Conservation (phyloP, 208 protist genomes). For the Zelonia costaricensis region DNA sequence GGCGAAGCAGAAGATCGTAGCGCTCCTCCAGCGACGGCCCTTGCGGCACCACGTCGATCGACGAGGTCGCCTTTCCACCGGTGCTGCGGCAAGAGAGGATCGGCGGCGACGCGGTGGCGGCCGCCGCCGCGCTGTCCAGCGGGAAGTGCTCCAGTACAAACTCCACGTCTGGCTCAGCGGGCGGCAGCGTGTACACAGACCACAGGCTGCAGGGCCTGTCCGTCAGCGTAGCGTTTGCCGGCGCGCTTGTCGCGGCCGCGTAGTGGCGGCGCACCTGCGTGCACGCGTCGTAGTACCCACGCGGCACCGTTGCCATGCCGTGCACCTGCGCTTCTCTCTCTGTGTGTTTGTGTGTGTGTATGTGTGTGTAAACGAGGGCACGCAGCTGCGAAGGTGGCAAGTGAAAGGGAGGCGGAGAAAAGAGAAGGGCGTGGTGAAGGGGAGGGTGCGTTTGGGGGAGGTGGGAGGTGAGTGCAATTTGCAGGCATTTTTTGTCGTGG, state of each 20-base stretch:
- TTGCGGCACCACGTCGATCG: too few species aligned
- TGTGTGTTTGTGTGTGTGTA: background rate
- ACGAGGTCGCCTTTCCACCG: too few species aligned
- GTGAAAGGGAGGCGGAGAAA: too few species aligned
- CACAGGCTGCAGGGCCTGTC: background rate
- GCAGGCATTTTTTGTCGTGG: too few species aligned
- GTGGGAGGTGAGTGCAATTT: too few species aligned
- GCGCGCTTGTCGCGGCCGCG: background rate
- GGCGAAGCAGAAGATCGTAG: slow-evolving; percentile 16
- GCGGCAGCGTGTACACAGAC: slow-evolving; percentile 13
- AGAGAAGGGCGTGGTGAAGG: too few species aligned
- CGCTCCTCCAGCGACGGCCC: slow-evolving; percentile 24
- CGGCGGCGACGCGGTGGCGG: too few species aligned
- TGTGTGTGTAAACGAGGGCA: too few species aligned
- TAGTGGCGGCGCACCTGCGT: slow-evolving; percentile 25
- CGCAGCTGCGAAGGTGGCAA: too few species aligned
- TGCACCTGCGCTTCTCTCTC: background rate
- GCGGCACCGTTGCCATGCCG: slow-evolving; percentile 19
- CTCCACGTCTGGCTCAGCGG: slow-evolving; percentile 1
- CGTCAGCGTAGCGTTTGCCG: background rate
- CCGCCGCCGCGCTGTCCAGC: too few species aligned
- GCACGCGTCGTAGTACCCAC: slow-evolving; percentile 51
- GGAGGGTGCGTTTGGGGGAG: too few species aligned
- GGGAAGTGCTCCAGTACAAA: slow-evolving; percentile 10
- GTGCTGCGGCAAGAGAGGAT: too few species aligned